Conservation (phyloP, 1,284 basidiomycete genomes). For the Cutaneotrichosporon spelunceum region DNA sequence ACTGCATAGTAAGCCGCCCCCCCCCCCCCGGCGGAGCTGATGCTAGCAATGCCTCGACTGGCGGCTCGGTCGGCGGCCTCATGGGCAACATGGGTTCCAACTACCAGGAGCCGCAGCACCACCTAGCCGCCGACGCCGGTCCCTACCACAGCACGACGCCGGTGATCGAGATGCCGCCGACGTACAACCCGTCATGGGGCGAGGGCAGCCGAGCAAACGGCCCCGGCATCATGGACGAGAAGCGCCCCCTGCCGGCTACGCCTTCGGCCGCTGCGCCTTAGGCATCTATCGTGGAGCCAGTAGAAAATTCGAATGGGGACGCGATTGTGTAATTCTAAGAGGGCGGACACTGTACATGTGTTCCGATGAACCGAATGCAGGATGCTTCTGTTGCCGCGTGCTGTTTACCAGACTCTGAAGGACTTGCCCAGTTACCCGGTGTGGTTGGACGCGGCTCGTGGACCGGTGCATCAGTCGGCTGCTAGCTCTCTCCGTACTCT, state of each 20-base stretch:
- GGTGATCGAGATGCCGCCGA: background rate
- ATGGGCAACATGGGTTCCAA: background rate
- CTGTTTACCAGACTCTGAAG: too few species aligned
- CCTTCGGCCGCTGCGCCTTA: background rate
- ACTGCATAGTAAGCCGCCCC: background rate
- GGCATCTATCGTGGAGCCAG: too few species aligned
- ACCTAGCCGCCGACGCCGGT: conserved; percentile 3
- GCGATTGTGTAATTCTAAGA: too few species aligned
- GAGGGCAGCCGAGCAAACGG: background rate
- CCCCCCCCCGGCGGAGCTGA: background rate
- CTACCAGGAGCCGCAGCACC: background rate
- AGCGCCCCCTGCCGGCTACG: background rate
- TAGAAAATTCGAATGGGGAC: too few species aligned
- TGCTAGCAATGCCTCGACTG: background rate
- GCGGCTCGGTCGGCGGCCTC: background rate
- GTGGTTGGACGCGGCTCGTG: too few species aligned
- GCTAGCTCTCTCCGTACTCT: too few species aligned
- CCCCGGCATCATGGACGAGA: background rate
- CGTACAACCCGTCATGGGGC: background rate
- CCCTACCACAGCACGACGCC: background rate
- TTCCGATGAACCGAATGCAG: too few species aligned
- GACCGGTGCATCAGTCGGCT: too few species aligned
- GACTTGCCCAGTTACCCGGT: too few species aligned
- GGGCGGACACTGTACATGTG: too few species aligned
- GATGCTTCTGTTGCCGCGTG: too few species aligned